Base-by-base conservation (phyloP, 2,329 filamentous ascomycete species). In the Coniochaeta ligniaria region DNA sequence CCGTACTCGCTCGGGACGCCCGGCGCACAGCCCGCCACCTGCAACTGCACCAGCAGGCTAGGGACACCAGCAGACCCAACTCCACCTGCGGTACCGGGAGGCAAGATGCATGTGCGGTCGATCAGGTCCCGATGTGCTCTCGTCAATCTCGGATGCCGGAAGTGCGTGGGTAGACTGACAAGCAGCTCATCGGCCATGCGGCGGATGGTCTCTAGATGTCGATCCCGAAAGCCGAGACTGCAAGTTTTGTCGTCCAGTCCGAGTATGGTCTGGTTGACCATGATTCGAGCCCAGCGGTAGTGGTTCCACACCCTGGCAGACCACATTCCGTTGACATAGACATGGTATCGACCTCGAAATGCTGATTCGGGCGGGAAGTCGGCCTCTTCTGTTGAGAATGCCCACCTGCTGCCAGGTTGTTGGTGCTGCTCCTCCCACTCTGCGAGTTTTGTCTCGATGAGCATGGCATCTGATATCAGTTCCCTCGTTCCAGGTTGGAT, bases 241-340 rank as follows among this genome's bases (percentile, higher is more conserved):
- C 26, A 3, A 24, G 4, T 31, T 12, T n/a, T 8, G 45, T 69
- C 72, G 45, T 71, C 69, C 2, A 76, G 67, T 12, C 75, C 73
- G 11, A 82, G 69, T 14, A 87, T 76, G 47, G 77, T 74, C 62
- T 84, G 77, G 66, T 77, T 80, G 17, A 79, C 67, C 11, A 86
- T 70, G 26, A 85, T 79, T n/a, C 82, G 79, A 7, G 78, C 76
- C 76, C 82, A 85, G 26, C 85, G 82, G 65, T 82, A 85, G 64
- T 86, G 80, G 62, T 82, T 83, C 82, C 82, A 87, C 45, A 82
- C 75, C 26, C 80, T 77, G 9, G 79, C 81, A 20, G 78, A 72
- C 76, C 79, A 84, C 60, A 84, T 77, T 16, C 54, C 54, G 63
- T 81, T 78, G 17, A 71, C 69, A 65, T 87, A 87, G 24, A 76